These are phyloP conservation scores for Wickerhamiella nectarea DNA, from an alignment of 805 yeast genomes.

Conservation along the genomic window DNA sequence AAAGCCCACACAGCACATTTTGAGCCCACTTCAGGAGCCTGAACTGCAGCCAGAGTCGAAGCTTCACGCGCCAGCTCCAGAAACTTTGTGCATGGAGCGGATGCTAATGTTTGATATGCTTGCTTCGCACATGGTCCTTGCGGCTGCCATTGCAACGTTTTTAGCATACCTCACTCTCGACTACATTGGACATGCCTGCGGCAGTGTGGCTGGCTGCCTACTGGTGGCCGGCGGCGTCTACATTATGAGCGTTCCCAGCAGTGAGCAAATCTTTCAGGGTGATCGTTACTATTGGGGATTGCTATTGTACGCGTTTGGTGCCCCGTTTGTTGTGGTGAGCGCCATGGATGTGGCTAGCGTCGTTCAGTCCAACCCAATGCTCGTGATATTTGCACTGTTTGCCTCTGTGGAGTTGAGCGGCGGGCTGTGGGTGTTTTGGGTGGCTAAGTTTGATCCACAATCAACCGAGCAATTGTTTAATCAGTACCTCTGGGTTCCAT, in stretches of 20 bases:
- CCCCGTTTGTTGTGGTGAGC: slow-evolving; percentile 14
- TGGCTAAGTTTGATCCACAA: slow-evolving; percentile 1
- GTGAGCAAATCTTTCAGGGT: slow-evolving; percentile 11
- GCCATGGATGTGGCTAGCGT: slow-evolving; percentile 8
- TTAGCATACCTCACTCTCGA: slow-evolving; percentile 13
- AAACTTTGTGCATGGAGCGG: slow-evolving; percentile 14
- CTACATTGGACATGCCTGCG: slow-evolving; percentile 15
- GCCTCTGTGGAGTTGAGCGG: slow-evolving; percentile 10
- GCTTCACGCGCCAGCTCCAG: background rate
- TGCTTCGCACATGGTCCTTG: slow-evolving; percentile 10
- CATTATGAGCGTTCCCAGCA: slow-evolving; percentile 11
- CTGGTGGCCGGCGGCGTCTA: slow-evolving; percentile 17
- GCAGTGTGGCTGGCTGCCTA: slow-evolving; percentile 14
- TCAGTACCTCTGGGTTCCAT: slow-evolving; percentile 7
- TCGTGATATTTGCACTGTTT: slow-evolving; percentile 1
- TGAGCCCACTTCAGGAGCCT: background rate
- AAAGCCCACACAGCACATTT: background rate
- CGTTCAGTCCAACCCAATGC: slow-evolving; percentile 3
- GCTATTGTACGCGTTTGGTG: slow-evolving; percentile 13
- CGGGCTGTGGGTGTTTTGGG: slow-evolving; percentile 4
- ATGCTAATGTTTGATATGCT: slow-evolving; percentile 14
- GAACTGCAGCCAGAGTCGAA: background rate
- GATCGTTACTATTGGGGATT: slow-evolving; percentile 15
- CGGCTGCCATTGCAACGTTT: slow-evolving; percentile 12
- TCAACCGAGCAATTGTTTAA: slow-evolving; percentile 3